Conservation (phyloP, 2,329 filamentous ascomycete species). For the Colletotrichum tofieldiae region DNA sequence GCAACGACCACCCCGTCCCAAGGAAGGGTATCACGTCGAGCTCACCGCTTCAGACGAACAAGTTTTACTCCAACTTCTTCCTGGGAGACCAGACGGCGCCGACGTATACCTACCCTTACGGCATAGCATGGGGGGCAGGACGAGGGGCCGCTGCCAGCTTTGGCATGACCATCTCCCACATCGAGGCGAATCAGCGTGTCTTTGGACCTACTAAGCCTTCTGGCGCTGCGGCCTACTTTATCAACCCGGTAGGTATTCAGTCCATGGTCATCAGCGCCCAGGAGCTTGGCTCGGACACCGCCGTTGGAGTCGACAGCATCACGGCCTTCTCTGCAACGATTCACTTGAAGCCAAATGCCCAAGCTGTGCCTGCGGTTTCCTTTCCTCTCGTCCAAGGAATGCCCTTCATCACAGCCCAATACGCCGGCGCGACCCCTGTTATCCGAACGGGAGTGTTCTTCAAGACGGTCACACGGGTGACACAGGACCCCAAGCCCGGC, state of each 20-base stretch:
- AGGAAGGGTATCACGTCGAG: slow-evolving; percentile 65
- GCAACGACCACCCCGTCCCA: slow-evolving; percentile 72
- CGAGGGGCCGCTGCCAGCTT: slow-evolving; percentile 76
- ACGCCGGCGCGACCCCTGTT: slow-evolving; percentile 78
- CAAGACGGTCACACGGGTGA: slow-evolving; percentile 73
- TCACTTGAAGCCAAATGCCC: slow-evolving; percentile 72
- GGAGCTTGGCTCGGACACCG: slow-evolving; percentile 77
- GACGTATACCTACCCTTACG: slow-evolving; percentile 84
- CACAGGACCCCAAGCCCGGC: slow-evolving; percentile 71
- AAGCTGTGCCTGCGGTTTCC: slow-evolving; percentile 73
- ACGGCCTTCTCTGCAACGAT: slow-evolving; percentile 77
- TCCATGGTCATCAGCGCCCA: slow-evolving; percentile 84
- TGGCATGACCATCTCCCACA: slow-evolving; percentile 84
- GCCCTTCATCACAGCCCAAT: slow-evolving; percentile 86
- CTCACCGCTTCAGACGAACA: slow-evolving; percentile 79
- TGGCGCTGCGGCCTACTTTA: slow-evolving; percentile 79
- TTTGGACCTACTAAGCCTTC: slow-evolving; percentile 72
- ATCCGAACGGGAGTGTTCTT: slow-evolving; percentile 85
- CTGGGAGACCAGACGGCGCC: slow-evolving; percentile 79
- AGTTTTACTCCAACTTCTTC: slow-evolving; percentile 87
- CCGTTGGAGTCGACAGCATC: slow-evolving; percentile 67
- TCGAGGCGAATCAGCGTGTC: slow-evolving; percentile 77
- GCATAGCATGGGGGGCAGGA: slow-evolving; percentile 78
- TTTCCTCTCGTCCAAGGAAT: slow-evolving; percentile 93
- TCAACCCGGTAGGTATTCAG: slow-evolving; percentile 87